These are phyloP conservation scores for Alternaria triticimaculans DNA, from an alignment of 2,329 filamentous ascomycete genomes.

Conservation along the genomic window DNA sequence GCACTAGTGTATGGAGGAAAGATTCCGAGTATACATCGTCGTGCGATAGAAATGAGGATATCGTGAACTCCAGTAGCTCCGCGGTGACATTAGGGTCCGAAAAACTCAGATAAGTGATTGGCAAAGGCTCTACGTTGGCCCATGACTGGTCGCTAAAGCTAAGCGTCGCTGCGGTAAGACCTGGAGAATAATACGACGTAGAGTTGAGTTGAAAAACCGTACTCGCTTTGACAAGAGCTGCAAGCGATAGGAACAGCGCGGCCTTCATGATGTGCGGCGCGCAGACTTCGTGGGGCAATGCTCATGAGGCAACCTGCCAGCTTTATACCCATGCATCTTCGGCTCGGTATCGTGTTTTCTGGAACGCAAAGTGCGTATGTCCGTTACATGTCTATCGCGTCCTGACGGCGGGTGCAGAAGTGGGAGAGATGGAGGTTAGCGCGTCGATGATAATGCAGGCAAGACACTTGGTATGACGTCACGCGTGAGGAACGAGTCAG, in stretches of 20 bases:
- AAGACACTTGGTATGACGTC: slow-evolving; percentile 16
- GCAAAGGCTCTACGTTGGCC: not conserved
- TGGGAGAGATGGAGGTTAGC: slow-evolving; percentile 8
- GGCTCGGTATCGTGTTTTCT: not conserved
- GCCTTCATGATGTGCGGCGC: slow-evolving; percentile 1
- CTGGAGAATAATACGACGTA: slow-evolving; percentile 10
- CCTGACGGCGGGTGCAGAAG: not conserved
- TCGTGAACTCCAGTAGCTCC: not conserved
- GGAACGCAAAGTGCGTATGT: not conserved
- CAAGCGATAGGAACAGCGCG: not conserved
- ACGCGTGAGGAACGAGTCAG: slow-evolving; percentile 1
- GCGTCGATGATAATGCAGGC: not conserved
- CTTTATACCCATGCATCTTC: not conserved
- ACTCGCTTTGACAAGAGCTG: not conserved
- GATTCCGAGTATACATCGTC: slow-evolving; percentile 17
- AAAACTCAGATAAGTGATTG: not conserved
- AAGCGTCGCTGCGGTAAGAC: not conserved
- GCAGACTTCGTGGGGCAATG: not conserved
- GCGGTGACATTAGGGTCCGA: not conserved
- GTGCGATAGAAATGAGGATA: not conserved
- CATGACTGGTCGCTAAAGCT: not conserved
- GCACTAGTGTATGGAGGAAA: slow-evolving; percentile 9
- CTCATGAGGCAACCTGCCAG: not conserved
- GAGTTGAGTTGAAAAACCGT: slow-evolving; percentile 7
- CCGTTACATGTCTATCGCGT: not conserved